phyloP scores from a whole-genome alignment of 257 asterid species.

The Solanum corneliomulleri region DNA sequence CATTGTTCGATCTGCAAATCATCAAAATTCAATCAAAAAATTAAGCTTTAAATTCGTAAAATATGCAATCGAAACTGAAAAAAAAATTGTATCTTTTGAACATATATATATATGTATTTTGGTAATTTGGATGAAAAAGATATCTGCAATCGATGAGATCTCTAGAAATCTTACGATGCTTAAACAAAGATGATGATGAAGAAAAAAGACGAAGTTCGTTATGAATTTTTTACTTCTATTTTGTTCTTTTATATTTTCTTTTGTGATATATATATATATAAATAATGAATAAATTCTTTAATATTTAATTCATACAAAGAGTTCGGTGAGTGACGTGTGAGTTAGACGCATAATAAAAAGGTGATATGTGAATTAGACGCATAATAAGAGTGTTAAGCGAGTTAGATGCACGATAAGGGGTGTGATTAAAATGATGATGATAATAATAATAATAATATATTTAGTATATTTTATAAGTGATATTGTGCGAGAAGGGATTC shows the following conservation, averaged over 20 bases:
- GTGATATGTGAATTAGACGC: too few species aligned
- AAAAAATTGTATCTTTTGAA: neutral
- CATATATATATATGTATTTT: neutral
- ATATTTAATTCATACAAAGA: neutral
- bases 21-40: neutral
- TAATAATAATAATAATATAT: too few species aligned
- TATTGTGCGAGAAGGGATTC: rapidly evolving
- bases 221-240: neutral
- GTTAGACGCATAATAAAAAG: neutral
- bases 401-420: neutral
- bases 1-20: constrained; percentile 57
- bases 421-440: rapidly evolving
- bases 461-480: too few species aligned
- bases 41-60: neutral
- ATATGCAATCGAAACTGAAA: neutral
- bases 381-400: too few species aligned
- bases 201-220: neutral
- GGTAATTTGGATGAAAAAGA: neutral
- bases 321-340: neutral
- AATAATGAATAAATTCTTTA: neutral
- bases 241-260: neutral
- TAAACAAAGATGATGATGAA: neutral
- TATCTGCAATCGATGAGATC: neutral
- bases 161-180: neutral
- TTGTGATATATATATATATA: neutral